Evolutionary conservation across 2,329 filamentous ascomycete genomes (phyloP).

Genomic region (Sphaerostilbella broomeana): DNA sequence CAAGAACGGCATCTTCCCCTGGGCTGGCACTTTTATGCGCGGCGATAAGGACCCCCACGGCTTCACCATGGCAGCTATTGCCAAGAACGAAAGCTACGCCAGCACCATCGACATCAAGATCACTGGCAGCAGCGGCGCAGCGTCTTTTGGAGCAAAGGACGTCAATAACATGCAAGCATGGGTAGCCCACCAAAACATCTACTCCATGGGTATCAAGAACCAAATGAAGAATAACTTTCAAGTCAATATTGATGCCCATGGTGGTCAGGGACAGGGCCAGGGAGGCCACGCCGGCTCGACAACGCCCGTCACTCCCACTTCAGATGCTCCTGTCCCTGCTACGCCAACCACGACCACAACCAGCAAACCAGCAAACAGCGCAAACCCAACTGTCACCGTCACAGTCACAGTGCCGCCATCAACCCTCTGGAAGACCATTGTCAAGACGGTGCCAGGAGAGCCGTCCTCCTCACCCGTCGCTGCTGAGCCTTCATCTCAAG

Average conservation of each 20-base stretch:
- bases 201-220: slow-evolving; percentile 36
- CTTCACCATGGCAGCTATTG: slow-evolving; percentile 29
- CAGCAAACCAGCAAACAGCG: slow-evolving; percentile 13
- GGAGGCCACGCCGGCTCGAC: slow-evolving; percentile 13
- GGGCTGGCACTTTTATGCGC: slow-evolving; percentile 35
- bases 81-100: slow-evolving; percentile 35
- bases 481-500: not conserved
- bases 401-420: slow-evolving; percentile 22
- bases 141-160: slow-evolving; percentile 19
- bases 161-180: slow-evolving; percentile 22
- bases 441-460: slow-evolving; percentile 10
- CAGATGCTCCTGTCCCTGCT: slow-evolving; percentile 15
- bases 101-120: slow-evolving; percentile 37
- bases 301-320: slow-evolving; percentile 7
- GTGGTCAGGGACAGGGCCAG: too few relatives aligned
- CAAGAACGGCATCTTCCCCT: slow-evolving; percentile 35
- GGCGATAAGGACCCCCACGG: slow-evolving; percentile 31
- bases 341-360: slow-evolving; percentile 13
- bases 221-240: slow-evolving; percentile 42
- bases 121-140: slow-evolving; percentile 19
- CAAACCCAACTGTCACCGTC: slow-evolving; percentile 19
- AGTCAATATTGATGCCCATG: slow-evolving; percentile 31
- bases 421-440: slow-evolving; percentile 13
- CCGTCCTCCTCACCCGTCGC: not conserved
- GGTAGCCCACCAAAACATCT: slow-evolving; percentile 33